phyloP scores from a whole-genome alignment of 306 rosid genomes.

The Medicago lupulina region DNA sequence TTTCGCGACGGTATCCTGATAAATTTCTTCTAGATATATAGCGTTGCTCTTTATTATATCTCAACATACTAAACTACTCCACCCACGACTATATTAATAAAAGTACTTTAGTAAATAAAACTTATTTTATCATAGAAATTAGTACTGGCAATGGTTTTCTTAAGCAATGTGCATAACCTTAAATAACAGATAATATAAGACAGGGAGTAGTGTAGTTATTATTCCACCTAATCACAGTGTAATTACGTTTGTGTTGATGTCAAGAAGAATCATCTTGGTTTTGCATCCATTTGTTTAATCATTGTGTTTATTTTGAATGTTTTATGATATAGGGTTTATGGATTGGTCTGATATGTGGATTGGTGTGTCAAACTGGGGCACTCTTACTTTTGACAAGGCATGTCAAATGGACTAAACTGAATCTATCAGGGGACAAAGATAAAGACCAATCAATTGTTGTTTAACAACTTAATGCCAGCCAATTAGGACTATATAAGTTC shows the following conservation, averaged over 20 bases:
- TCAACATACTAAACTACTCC: too few relatives aligned
- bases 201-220: too few relatives aligned
- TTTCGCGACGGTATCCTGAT: too few relatives aligned
- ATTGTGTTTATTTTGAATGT: slow-evolving; percentile 3
- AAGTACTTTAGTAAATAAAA: too few relatives aligned
- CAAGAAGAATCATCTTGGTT: not conserved
- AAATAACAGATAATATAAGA: too few relatives aligned
- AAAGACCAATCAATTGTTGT: slow-evolving; percentile 25
- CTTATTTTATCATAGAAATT: too few relatives aligned
- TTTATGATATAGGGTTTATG: slow-evolving; percentile 71
- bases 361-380: slow-evolving; percentile 58
- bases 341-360: slow-evolving; percentile 75
- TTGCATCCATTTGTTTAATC: not conserved
- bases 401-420: slow-evolving; percentile 56
- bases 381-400: slow-evolving; percentile 50
- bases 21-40: too few relatives aligned
- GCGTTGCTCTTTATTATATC: too few relatives aligned
- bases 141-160: too few relatives aligned
- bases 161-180: too few relatives aligned
- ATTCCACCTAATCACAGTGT: not conserved
- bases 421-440: slow-evolving; percentile 21
- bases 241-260: not conserved
- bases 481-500: not conserved
- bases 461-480: not conserved
- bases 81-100: too few relatives aligned